These are phyloP conservation scores for Ophiocordyceps robertsii DNA, from an alignment of 2,329 filamentous ascomycete species.

Conservation along the genomic window DNA sequence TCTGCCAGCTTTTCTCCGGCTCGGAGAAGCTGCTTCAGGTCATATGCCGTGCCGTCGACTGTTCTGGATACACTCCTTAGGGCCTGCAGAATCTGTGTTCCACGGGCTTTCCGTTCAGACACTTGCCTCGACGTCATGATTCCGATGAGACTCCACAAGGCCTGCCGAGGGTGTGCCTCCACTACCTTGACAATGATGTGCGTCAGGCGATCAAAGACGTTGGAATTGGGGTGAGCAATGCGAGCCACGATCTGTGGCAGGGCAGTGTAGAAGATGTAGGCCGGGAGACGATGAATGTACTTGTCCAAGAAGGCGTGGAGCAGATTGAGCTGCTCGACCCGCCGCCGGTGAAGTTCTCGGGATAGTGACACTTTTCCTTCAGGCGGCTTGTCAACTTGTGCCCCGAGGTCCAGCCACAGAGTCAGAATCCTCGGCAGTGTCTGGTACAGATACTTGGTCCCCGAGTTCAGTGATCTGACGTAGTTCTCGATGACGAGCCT, in stretches of 20 bases:
- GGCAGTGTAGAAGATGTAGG: slow-evolving; percentile 68
- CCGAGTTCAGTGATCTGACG: slow-evolving; percentile 70
- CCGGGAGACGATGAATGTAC: slow-evolving; percentile 58
- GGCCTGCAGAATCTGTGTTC: slow-evolving; percentile 36
- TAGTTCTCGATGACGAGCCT: slow-evolving; percentile 92
- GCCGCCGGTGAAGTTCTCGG: slow-evolving; percentile 36
- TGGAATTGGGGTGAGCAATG: slow-evolving; percentile 71
- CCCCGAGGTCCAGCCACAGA: slow-evolving; percentile 85
- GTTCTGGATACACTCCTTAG: slow-evolving; percentile 36
- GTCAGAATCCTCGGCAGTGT: slow-evolving; percentile 85
- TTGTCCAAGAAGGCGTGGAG: slow-evolving; percentile 68
- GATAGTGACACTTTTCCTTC: slow-evolving; percentile 40
- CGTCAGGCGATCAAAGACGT: slow-evolving; percentile 65
- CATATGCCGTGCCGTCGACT: slow-evolving; percentile 35
- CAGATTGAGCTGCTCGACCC: slow-evolving; percentile 52
- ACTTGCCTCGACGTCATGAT: slow-evolving; percentile 69
- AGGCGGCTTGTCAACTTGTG: slow-evolving; percentile 52
- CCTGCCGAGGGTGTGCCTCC: slow-evolving; percentile 74
- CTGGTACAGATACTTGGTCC: slow-evolving; percentile 92
- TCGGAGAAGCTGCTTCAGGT: slow-evolving; percentile 58
- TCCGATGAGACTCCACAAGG: slow-evolving; percentile 80
- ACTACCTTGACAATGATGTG: slow-evolving; percentile 81
- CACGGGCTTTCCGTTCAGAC: slow-evolving; percentile 46
- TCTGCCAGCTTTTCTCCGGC: slow-evolving; percentile 74
- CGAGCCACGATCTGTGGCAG: slow-evolving; percentile 92